Evolutionary conservation across 257 asterid genomes (phyloP).

Genomic region (Agastache rugosa): DNA sequence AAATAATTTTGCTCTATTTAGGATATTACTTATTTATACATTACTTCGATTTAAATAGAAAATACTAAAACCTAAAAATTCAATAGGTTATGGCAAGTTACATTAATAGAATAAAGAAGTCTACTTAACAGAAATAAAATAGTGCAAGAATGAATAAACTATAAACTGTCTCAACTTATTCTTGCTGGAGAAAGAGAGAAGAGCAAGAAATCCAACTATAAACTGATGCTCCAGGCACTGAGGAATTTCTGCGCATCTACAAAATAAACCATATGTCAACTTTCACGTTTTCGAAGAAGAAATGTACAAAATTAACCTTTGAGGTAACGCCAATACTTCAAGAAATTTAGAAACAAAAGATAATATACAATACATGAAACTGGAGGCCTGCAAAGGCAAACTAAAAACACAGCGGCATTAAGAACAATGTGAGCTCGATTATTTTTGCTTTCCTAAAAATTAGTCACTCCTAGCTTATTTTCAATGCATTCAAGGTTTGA

Average conservation of each 20-base stretch:
- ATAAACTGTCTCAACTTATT: not conserved
- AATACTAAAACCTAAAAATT: not conserved
- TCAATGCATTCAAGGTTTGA: not conserved
- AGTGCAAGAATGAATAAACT: not conserved
- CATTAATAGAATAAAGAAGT: not conserved
- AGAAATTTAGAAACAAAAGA: not conserved
- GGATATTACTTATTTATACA: not conserved
- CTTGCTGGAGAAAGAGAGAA: not conserved
- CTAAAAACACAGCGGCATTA: too few relatives aligned
- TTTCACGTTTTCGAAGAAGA: not conserved
- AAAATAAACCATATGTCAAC: not conserved
- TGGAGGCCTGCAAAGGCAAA: not conserved
- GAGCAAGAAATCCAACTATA: not conserved
- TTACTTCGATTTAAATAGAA: not conserved
- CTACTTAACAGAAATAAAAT: not conserved
- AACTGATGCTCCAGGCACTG: not conserved
- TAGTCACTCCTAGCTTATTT: conserved; percentile 8
- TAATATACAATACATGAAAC: not conserved
- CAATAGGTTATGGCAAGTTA: not conserved
- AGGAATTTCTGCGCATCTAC: not conserved
- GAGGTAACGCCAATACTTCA: not conserved
- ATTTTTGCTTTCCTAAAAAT: not conserved
- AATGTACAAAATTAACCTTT: not conserved
- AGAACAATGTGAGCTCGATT: too few relatives aligned
- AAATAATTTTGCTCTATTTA: not conserved